A percentile compares a stretch with the other conserved stretches of the same genome.
These are phyloP conservation scores for Plasmodium berghei DNA, from an alignment of 169 alveolate genomes.

Conservation along the genomic window DNA sequence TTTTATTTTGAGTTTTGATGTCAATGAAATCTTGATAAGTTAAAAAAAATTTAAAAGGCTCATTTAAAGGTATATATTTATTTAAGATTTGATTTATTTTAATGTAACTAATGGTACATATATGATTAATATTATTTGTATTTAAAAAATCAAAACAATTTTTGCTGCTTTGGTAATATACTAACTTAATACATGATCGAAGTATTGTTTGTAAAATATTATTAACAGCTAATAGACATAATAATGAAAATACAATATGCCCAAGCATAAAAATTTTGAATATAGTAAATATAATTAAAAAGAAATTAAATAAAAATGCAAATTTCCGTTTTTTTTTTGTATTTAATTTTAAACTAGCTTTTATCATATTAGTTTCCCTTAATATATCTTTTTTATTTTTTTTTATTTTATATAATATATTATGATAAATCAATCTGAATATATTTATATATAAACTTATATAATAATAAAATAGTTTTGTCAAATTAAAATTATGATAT, in stretches of 20 bases:
- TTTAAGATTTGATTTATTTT: slow-evolving; percentile 42
- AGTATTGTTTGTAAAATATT: slow-evolving; percentile 11
- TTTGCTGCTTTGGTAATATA: slow-evolving; percentile 19
- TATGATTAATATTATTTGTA: slow-evolving; percentile 28
- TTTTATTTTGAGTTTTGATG: slow-evolving; percentile 11
- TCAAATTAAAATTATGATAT: slow-evolving; percentile 18
- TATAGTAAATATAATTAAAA: slow-evolving; percentile 26
- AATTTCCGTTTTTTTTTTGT: slow-evolving; percentile 32
- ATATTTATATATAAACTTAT: slow-evolving; percentile 43
- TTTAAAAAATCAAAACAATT: slow-evolving; percentile 31
- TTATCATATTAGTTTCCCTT: slow-evolving; percentile 46
- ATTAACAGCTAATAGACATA: slow-evolving; percentile 35
- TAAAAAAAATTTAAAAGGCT: slow-evolving; percentile 45
- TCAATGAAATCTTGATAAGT: slow-evolving; percentile 38
- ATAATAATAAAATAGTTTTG: slow-evolving; percentile 32
- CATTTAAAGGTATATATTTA: slow-evolving; percentile 29
- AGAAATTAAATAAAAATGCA: slow-evolving; percentile 27
- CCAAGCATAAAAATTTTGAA: slow-evolving; percentile 42
- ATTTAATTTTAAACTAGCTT: slow-evolving; percentile 16
- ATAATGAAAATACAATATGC: slow-evolving; percentile 30
- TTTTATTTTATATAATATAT: slow-evolving; percentile 30
- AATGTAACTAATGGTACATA: slow-evolving; percentile 36
- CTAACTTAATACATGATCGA: slow-evolving; percentile 22
- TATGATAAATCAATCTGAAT: slow-evolving; percentile 14
- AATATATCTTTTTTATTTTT: slow-evolving; percentile 32